Conservation (phyloP, 768 basidiomycete species). For the Suillus spraguei region DNA sequence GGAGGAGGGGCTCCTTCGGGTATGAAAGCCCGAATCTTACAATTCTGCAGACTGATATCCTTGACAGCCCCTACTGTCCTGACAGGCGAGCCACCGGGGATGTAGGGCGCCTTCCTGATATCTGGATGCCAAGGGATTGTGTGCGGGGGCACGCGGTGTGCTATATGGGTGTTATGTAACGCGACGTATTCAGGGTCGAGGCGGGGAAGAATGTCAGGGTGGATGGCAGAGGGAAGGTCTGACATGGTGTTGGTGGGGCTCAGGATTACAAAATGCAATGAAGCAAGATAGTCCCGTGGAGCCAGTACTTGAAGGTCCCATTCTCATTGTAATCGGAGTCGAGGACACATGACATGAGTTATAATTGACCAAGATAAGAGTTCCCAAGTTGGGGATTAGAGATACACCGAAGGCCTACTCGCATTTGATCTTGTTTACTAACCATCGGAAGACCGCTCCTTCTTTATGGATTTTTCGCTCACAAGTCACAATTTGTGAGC, state of each 20-base stretch:
- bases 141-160: slow-evolving; percentile 49
- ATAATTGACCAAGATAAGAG: slow-evolving; percentile 2
- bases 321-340: neutral
- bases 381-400: slow-evolving; percentile 1
- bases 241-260: slow-evolving; percentile 13
- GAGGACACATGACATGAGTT: neutral
- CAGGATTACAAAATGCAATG: neutral
- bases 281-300: neutral
- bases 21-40: slow-evolving; percentile 63
- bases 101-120: slow-evolving; percentile 50
- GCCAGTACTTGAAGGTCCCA: neutral
- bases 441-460: neutral
- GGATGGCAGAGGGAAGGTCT: slow-evolving; percentile 48
- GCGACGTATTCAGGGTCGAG: slow-evolving; percentile 67
- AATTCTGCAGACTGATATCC: slow-evolving; percentile 51
- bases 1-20: slow-evolving; percentile 52
- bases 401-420: neutral
- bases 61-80: slow-evolving; percentile 55
- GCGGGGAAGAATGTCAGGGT: slow-evolving; percentile 55
- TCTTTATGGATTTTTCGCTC: neutral
- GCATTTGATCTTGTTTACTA: neutral
- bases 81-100: slow-evolving; percentile 57
- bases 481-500: neutral
- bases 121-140: slow-evolving; percentile 61
- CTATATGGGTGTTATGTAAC: slow-evolving; percentile 55